A percentile compares a stretch with the other conserved stretches of the same genome.
Evolutionary conservation across 1,284 basidiomycete genomes (phyloP).

Genomic region (Ustilago tritici): DNA sequence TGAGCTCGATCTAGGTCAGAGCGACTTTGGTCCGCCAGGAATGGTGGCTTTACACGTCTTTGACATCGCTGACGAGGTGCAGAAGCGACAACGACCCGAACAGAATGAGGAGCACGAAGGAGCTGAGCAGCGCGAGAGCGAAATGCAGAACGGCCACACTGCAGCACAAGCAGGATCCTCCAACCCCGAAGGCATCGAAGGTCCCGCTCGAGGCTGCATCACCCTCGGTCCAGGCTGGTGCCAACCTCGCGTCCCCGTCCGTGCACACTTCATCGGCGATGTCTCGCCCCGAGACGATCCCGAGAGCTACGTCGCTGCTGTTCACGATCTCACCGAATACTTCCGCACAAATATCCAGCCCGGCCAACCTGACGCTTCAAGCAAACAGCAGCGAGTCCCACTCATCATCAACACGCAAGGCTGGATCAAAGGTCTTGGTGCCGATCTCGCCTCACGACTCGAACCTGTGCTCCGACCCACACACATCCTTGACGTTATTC

Average conservation of each 20-base stretch:
- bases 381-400: constrained; percentile 71
- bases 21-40: constrained; percentile 90
- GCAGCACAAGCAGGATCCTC: neutral
- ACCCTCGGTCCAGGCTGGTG: constrained; percentile 62
- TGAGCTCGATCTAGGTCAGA: constrained; percentile 92
- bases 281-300: constrained; percentile 83
- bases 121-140: neutral
- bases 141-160: neutral
- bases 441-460: constrained; percentile 80
- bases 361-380: constrained; percentile 9
- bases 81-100: neutral
- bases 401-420: constrained; percentile 96
- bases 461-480: constrained; percentile 78
- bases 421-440: constrained; percentile 93
- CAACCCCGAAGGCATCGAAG: neutral
- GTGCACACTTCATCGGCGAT: constrained; percentile 86
- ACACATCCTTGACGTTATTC: constrained; percentile 74
- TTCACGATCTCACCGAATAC: constrained; percentile 78
- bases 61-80: constrained; percentile 5
- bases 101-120: neutral
- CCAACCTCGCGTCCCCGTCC: constrained; percentile 75
- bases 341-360: constrained; percentile 69
- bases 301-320: constrained; percentile 80
- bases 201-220: constrained; percentile 11
- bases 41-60: constrained; percentile 84